Evolutionary conservation across 768 basidiomycete species (phyloP), one percentile per base, ranked within the genome.

Genomic region (Peribolospora kevripleyi): DNA sequence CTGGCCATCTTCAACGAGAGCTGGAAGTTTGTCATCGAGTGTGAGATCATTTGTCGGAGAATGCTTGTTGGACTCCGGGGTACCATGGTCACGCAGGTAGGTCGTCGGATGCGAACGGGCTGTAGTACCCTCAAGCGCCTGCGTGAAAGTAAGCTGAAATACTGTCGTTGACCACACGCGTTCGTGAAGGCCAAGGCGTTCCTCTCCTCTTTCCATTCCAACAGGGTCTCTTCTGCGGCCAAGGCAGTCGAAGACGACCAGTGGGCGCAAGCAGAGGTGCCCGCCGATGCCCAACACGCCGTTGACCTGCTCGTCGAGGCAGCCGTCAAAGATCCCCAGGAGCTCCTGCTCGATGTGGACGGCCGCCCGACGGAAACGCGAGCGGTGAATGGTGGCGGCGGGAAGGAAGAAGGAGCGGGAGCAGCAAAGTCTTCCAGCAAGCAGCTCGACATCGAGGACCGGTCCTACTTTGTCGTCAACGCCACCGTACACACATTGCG

Each of bases 41-140:
- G 84, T 63, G 91, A 98, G 65, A 76, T 79, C 39, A 71, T 93
- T 39, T 84, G 82, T 59, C 74, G 79, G 54, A 73, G 81, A 60
- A 95, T 97, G 86, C 88, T 95, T 56, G 84, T 95, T 55, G 82
- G 85, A 5, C 70, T 97, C 41, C 72, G 93, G 56, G 90, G 88
- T 4, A 82, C 78, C 2, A 75, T 87, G 52, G 78, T 90, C 48
- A 73, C 78, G 53, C 90, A 91, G 73, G 82, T 82, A 38, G 53
- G 66, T 25, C 25, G 25, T 25, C 25, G 25, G 25, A 25, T 25
- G 25, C 25, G 25, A 25, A 25, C 25, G 25, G 25, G 25, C 25
- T 25, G 25, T 25, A 25, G 25, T 25, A 1, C 25, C 25, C 25
- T 25, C 25, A 25, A 25, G 25, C 25, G 25, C 25, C 25, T 25